These are phyloP conservation scores for Helenozyma baotianmanensis DNA, from an alignment of 805 yeast genomes.

Conservation along the genomic window DNA sequence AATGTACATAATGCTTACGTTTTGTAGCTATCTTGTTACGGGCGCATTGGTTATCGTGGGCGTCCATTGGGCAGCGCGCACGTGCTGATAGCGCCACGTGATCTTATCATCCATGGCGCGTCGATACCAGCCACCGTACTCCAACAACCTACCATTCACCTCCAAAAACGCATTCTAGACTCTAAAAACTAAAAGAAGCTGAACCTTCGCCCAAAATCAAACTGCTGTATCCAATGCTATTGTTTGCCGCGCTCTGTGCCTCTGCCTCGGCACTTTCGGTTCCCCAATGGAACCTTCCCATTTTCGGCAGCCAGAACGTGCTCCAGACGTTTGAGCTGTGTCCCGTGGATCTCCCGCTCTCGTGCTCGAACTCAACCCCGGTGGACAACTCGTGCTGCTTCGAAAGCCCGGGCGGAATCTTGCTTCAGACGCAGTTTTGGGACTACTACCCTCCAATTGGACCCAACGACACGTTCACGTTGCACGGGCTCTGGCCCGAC, in stretches of 20 bases:
- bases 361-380: slow-evolving; percentile 54
- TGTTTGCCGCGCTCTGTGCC: no score
- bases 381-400: slow-evolving; percentile 47
- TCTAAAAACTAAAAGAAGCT: no score
- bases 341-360: slow-evolving; percentile 38
- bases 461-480: slow-evolving; percentile 32
- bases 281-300: no score
- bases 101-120: neutral
- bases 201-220: no score
- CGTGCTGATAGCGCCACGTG: neutral
- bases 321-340: slow-evolving; percentile 4
- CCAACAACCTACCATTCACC: neutral
- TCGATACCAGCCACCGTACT: no score
- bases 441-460: slow-evolving; percentile 33
- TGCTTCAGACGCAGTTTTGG: slow-evolving; percentile 42
- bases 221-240: no score
- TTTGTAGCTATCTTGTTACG: no score
- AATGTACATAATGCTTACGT: slow-evolving; percentile 13
- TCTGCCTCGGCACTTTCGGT: no score
- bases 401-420: slow-evolving; percentile 36
- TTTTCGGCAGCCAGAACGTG: no score
- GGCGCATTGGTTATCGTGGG: no score
- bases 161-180: no score
- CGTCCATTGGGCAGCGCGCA: no score
- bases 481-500: slow-evolving; percentile 44